phyloP scores from a whole-genome alignment of 1,284 basidiomycete genomes.

The Inonotus hispidus region DNA sequence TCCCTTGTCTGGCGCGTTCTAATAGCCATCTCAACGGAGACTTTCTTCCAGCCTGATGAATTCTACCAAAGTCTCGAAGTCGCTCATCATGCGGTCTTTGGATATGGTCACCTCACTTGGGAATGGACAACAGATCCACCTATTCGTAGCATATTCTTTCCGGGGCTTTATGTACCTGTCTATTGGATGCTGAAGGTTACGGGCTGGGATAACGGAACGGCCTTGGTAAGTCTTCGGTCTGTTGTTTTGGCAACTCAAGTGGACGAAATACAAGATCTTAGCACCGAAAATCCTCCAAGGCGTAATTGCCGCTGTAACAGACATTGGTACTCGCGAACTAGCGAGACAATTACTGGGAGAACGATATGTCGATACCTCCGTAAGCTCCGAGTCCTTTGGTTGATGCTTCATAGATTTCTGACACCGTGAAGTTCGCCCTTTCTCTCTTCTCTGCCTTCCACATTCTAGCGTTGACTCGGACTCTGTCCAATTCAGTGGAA shows the following conservation, averaged over 20 bases:
- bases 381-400: slow-evolving; percentile 35
- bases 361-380: slow-evolving; percentile 56
- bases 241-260: not conserved
- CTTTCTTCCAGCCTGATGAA: slow-evolving; percentile 98
- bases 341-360: slow-evolving; percentile 56
- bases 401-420: not conserved
- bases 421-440: slow-evolving; percentile 59
- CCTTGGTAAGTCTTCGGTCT: slow-evolving; percentile 45
- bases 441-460: slow-evolving; percentile 88
- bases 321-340: slow-evolving; percentile 68
- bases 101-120: slow-evolving; percentile 92
- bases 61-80: slow-evolving; percentile 95
- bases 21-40: slow-evolving; percentile 68
- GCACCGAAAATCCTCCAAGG: slow-evolving; percentile 81
- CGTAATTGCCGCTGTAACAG: slow-evolving; percentile 73
- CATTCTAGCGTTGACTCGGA: slow-evolving; percentile 77
- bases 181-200: slow-evolving; percentile 66
- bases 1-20: slow-evolving; percentile 46
- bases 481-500: slow-evolving; percentile 92
- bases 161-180: slow-evolving; percentile 70
- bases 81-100: slow-evolving; percentile 85
- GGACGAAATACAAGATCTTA: slow-evolving; percentile 40
- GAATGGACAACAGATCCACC: slow-evolving; percentile 81
- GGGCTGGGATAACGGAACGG: slow-evolving; percentile 43
- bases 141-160: slow-evolving; percentile 70